These are phyloP conservation scores for Solanum virginianum DNA, from an alignment of 257 asterid genomes.

Conservation along the genomic window DNA sequence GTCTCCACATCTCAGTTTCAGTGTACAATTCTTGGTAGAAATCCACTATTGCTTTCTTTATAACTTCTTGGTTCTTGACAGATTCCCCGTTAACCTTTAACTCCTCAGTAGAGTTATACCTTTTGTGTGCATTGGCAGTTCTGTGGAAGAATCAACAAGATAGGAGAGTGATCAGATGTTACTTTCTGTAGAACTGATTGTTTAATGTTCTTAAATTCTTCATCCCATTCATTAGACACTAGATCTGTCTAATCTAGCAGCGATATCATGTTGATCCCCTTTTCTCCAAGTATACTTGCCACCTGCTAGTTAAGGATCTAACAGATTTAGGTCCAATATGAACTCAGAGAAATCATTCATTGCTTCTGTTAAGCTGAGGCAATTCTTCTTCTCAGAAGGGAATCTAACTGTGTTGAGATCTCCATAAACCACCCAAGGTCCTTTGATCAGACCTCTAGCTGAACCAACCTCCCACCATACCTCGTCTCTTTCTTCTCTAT, in stretches of 20 bases:
- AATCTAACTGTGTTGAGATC: background rate
- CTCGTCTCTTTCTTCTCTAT: too few relatives aligned
- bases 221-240: background rate
- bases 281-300: background rate
- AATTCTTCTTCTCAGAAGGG: background rate
- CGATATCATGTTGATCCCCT: background rate
- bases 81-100: too few relatives aligned
- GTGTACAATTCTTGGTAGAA: too few relatives aligned
- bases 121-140: too few relatives aligned
- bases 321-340: background rate
- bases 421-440: background rate
- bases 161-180: background rate
- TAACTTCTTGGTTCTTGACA: too few relatives aligned
- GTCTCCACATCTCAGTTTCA: too few relatives aligned
- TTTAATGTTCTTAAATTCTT: background rate
- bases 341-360: background rate
- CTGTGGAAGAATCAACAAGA: too few relatives aligned
- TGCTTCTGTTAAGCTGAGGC: background rate
- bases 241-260: background rate
- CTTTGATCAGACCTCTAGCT: background rate
- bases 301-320: background rate
- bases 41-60: too few relatives aligned
- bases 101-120: too few relatives aligned
- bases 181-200: background rate
- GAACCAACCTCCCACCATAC: too few relatives aligned